Percentiles rank a stretch among this genome's conserved stretches.
Evolutionary conservation across 2,329 filamentous ascomycete genomes (phyloP).

Genomic region (Trichoderma sp.): DNA sequence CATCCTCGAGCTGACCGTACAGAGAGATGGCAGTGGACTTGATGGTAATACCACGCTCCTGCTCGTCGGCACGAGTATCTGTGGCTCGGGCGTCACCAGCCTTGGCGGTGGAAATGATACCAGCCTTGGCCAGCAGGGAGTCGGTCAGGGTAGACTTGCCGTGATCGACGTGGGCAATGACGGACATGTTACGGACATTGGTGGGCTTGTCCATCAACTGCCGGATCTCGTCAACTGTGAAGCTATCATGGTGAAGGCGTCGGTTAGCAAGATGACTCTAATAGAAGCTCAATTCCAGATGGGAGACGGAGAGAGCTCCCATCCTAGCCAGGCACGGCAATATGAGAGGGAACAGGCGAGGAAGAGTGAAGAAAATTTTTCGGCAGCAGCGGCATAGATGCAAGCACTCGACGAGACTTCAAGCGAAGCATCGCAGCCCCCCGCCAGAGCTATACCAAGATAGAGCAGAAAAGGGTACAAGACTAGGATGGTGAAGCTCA

Average conservation of each 20-base stretch:
- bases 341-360: neutral
- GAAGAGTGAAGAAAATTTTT: slow-evolving; percentile 13
- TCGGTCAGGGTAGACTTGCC: slow-evolving; percentile 99
- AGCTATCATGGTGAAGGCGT: slow-evolving; percentile 61
- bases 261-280: slow-evolving; percentile 30
- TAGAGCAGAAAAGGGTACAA: neutral
- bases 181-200: slow-evolving; percentile 94
- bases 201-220: slow-evolving; percentile 74
- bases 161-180: slow-evolving; percentile 99
- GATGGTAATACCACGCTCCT: slow-evolving; percentile 99
- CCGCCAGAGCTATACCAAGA: neutral
- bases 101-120: slow-evolving; percentile 98
- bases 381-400: neutral
- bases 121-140: slow-evolving; percentile 97
- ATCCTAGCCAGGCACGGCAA: neutral
- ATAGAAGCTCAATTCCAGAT: slow-evolving; percentile 27
- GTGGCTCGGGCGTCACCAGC: slow-evolving; percentile 95
- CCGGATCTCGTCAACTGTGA: slow-evolving; percentile 95
- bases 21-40: slow-evolving; percentile 99
- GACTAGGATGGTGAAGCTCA: slow-evolving; percentile 15
- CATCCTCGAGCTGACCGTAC: slow-evolving; percentile 78
- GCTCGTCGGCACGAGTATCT: slow-evolving; percentile 95
- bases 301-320: neutral
- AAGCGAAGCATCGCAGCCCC: slow-evolving; percentile 4
- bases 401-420: slow-evolving; percentile 7